These are phyloP conservation scores for Apodospora peruviana DNA, from an alignment of 495 filamentous ascomycete species.

Conservation along the genomic window DNA sequence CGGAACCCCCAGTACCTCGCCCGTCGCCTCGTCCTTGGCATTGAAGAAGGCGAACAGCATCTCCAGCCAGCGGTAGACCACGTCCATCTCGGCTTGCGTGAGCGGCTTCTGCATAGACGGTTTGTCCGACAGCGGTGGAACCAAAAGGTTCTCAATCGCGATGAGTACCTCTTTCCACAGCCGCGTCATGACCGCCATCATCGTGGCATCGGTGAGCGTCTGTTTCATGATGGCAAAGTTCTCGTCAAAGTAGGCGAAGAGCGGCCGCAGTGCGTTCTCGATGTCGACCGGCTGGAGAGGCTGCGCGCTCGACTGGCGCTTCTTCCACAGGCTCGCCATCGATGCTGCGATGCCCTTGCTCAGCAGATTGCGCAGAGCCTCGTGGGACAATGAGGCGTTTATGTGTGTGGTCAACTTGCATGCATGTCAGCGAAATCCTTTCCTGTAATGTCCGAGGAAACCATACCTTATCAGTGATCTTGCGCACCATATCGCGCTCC, in stretches of 20 bases:
- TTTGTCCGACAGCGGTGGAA: slow-evolving; percentile 94
- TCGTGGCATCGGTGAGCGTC: slow-evolving; percentile 84
- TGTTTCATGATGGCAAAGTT: slow-evolving; percentile 99
- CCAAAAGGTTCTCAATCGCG: slow-evolving; percentile 83
- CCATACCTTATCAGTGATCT: slow-evolving; percentile 92
- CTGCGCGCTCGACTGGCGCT: slow-evolving; percentile 45
- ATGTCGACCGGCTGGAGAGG: slow-evolving; percentile 66
- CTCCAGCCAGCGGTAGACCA: slow-evolving; percentile 93
- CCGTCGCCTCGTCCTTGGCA: slow-evolving; percentile 83
- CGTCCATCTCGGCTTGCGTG: slow-evolving; percentile 83
- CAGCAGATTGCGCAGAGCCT: slow-evolving; percentile 69
- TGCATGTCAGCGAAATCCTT: slow-evolving; percentile 14
- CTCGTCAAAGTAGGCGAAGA: slow-evolving; percentile 97
- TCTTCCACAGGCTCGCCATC: slow-evolving; percentile 74
- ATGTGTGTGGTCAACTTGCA: slow-evolving; percentile 87
- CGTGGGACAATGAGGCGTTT: slow-evolving; percentile 77
- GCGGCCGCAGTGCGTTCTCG: slow-evolving; percentile 72
- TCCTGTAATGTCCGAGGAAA: background rate
- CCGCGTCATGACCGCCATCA: slow-evolving; percentile 96
- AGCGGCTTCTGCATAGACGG: slow-evolving; percentile 83
- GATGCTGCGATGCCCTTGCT: slow-evolving; percentile 69
- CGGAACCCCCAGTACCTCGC: slow-evolving; percentile 81
- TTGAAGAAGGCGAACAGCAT: slow-evolving; percentile 94
- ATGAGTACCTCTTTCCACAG: slow-evolving; percentile 96
- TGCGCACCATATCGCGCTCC: slow-evolving; percentile 95